Evolutionary conservation across 75 land plant species (phyloP), one percentile per base, ranked within the genome.

Genomic region (Picea glauca): DNA sequence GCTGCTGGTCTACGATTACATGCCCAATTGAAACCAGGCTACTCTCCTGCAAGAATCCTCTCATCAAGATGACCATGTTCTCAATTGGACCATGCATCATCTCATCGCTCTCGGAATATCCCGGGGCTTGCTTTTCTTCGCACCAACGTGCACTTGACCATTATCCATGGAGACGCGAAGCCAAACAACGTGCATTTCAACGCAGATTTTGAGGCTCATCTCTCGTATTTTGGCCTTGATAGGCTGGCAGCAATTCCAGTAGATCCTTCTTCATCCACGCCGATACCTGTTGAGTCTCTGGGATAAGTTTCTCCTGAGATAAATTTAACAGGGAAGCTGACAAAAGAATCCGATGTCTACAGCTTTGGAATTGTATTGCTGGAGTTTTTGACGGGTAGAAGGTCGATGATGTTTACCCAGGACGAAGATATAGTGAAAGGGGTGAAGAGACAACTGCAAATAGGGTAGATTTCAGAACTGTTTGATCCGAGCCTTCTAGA

Each of bases 31-130:
- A 26, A 95, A 89, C 86, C 88, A 94, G 7, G 93, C 91, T 13
- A 94, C 93, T 1, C 88, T 98, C 15, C 91, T 98, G 57, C 99
- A 98, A 83, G 98, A 98, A 68, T 95, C 99, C 1, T 88, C 96
- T 0, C 97, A 91, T 79, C 98, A 94, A 58, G 99, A 90, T 66
- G 99, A 97, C 18, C 97, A 96, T 66, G 90, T 94, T 17, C 87
- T 96, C 58, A 96, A 94, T 82, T 96, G 99, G 99, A 97, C 99
- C 6, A 96, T 96, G 99, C 90, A 94, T 77, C 99, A 96, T 74
- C 93, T 96, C 63, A 97, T 97, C n/a, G 98, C 95, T 8, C 91
- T 97, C 3, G 99, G 98, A 18, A 85, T 94, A 13, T 94, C 99
- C 13, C 88, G 98, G 99, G 95, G 17, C 88, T 97, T 0, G 85